Conservation (phyloP, 1,284 basidiomycete genomes). For the Mycena sp. region DNA sequence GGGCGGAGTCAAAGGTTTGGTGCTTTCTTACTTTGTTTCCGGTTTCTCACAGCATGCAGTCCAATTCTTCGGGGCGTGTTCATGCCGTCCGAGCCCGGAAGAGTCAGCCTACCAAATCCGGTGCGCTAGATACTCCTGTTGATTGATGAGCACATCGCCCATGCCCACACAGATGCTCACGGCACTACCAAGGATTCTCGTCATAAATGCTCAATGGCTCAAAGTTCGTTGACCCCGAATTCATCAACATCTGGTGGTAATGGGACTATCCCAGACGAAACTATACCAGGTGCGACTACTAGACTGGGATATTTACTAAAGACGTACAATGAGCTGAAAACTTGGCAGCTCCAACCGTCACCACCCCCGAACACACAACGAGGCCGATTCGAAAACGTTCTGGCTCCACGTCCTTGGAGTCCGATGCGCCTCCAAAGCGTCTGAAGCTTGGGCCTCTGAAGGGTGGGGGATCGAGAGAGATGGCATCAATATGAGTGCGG, state of each 20-base stretch:
- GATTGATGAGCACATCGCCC: neutral
- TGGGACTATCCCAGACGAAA: neutral
- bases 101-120: conserved; percentile 3
- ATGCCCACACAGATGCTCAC: neutral
- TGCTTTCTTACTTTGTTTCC: too few relatives aligned
- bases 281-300: conserved; percentile 1
- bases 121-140: neutral
- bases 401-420: too few relatives aligned
- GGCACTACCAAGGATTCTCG: neutral
- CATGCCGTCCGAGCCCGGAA: conserved; percentile 2
- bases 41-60: neutral
- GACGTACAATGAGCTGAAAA: too few relatives aligned
- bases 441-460: too few relatives aligned
- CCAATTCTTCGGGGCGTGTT: neutral
- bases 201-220: neutral
- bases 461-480: too few relatives aligned
- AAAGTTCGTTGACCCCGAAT: neutral
- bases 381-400: too few relatives aligned
- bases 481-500: too few relatives aligned
- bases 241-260: neutral
- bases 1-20: too few relatives aligned
- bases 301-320: neutral
- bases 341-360: too few relatives aligned
- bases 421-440: too few relatives aligned
- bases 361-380: too few relatives aligned